Evolutionary conservation across 2,329 filamentous ascomycete species (phyloP), one percentile per base, ranked within the genome.

Genomic region (Sporothrix globosa): DNA sequence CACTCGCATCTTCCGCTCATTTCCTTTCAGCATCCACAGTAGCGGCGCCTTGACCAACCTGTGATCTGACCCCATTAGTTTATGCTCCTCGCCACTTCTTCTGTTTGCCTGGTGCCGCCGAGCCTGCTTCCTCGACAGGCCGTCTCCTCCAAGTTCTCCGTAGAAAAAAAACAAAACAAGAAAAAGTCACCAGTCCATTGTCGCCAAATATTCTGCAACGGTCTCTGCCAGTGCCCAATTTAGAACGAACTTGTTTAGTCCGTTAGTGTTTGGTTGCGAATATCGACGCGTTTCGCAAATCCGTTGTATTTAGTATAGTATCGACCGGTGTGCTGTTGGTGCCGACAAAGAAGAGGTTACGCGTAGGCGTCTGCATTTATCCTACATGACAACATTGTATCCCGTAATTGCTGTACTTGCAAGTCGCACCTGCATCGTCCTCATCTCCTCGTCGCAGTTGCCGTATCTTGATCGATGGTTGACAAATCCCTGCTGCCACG

Each of bases 391-490:
- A 27, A 19, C 11, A 27, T 63, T 46, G 58, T 21, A 63, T 63
- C 39, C 39, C 34, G 39, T 46, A 44, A 61, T 63, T 63, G 58
- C 58, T 46, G 58, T 46, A 34, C 54, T 13, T 27, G 53, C 34
- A 30, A 27, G n/a, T 10, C 17, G 56, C n/a, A 46, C 56, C 30
- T 46, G 58, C 21, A 14, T 34, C n/a, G 27, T 63, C 39, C 39
- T 63, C 39, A 63, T 63, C 54, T 21, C 34, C 56, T 63, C 58
- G 58, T n/a, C 46, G 61, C 60, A 63, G 41, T 30, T 63, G 60
- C 60, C 60, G 60, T 66, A 48, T 52, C 44, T 34, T 66, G 41
- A 66, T 66, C 27, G 56, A 61, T 61, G n/a, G 56, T 39, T 61
- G 34, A 21, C 9, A 52, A 52, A 66, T 52, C 63, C 63, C 46